phyloP scores from a whole-genome alignment of 225 moss, liverwort and hornwort genomes.

The Neckera pumila region DNA sequence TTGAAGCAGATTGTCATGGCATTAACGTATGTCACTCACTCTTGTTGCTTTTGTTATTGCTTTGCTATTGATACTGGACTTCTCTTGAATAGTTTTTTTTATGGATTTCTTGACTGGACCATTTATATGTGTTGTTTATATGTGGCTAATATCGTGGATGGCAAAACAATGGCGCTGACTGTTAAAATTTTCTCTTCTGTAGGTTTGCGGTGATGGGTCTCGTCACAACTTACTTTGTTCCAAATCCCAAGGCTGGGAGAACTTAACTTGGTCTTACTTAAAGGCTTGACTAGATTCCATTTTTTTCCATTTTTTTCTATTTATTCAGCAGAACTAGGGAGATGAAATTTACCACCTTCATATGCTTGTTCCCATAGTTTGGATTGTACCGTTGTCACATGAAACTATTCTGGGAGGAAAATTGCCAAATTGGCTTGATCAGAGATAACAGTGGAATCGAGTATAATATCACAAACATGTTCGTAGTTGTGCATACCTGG shows the following conservation, averaged over 20 bases:
- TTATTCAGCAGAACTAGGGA: background rate
- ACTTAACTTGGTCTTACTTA: background rate
- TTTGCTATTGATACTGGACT: background rate
- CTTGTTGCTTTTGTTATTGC: background rate
- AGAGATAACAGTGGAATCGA: background rate
- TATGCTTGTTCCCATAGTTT: background rate
- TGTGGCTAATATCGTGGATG: background rate
- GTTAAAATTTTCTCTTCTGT: background rate
- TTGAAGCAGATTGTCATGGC: slow-evolving; percentile 96
- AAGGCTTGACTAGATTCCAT: background rate
- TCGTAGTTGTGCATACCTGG: background rate
- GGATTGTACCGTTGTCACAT: background rate
- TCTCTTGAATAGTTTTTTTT: background rate
- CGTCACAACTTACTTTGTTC: slow-evolving; percentile 67
- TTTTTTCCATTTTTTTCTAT: background rate
- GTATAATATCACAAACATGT: background rate
- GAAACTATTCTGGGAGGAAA: background rate
- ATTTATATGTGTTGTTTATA: background rate
- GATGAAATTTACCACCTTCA: background rate
- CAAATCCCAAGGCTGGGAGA: slow-evolving; percentile 19
- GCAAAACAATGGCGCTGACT: background rate
- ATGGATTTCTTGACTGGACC: background rate
- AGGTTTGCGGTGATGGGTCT: slow-evolving; percentile 92
- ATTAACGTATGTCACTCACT: slow-evolving; percentile 33
- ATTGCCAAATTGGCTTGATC: background rate